Base-by-base conservation (phyloP, 805 yeast species). In the Monosporozyma aquatica region DNA sequence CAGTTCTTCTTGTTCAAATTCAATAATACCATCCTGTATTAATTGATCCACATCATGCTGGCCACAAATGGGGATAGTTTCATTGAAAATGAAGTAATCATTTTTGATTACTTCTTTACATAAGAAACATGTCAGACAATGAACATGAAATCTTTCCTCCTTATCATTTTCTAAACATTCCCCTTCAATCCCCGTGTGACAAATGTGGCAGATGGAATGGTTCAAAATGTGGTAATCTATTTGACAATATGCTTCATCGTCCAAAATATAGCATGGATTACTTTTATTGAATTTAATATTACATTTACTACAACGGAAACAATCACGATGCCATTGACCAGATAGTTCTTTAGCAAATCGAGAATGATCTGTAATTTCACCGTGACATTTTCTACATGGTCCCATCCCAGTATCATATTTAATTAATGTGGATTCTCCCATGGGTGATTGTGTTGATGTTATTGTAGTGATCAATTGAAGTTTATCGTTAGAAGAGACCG, bases 281-380 rank as follows among this genome's bases (percentile, higher is more conserved):
- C 74, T 70, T 53, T 77, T 82, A 48, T 68, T 70, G 62, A 84
- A 83, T 29, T 61, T 62, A 2, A 69, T 56, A 7, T 62, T 62
- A 65, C 97, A 90, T 10, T 68, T 62, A 15, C 70, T 64, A 67
- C 98, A 92, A 11, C 67, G 66, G 68, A 92, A 90, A 59, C 98
- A 92, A 13, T 70, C 63, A 30, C 94, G 71, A 58, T 92, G 98
- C 97, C 97, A 92, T 58, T 87, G 90, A 0, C 97, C 97, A 1
- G 86, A 74, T 37, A 83, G 65, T 54, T 80, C 87, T 3, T 34
- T 30, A 1, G 46, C 50, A 33, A 15, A 22, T 22, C 33, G 27
- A 20, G 37, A 25, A 14, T 23, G 21, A 20, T 18, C 10, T 6
- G 5, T 48, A 24, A 89, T 78, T n/a, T 62, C 67, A 36, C 60